Base-by-base conservation (phyloP, 2,329 filamentous ascomycete genomes). In the Knufia fluminis region DNA sequence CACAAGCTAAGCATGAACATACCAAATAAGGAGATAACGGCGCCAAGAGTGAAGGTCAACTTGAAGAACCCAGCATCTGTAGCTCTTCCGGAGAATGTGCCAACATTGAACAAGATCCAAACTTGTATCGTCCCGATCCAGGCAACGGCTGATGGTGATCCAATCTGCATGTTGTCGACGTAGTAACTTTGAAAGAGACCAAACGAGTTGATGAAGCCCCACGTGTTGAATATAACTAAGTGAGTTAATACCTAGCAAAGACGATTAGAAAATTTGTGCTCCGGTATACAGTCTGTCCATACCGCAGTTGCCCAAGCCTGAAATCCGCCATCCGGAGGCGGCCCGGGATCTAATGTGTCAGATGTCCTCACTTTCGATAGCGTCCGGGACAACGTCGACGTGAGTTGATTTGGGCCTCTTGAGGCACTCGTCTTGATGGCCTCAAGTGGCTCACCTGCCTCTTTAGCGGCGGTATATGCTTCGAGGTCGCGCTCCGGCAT, bases 111-210 rank as follows among this genome's bases (percentile, higher is more conserved):
- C 32, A 75, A 69, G 7, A 73, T 60, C 14, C 33, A 26, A 6
- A 48, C 71, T 54, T 76, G 72, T 43, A 75, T 64, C 35, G 69
- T 72, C 1, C 73, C 74, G 1, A 77, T 69, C 74, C 74, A 77
- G 0, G 73, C 72, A 8, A 76, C 72, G 26, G 72, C 69, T 0
- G 70, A 73, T 33, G 73, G 68, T 0, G 71, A 60, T 17, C 68
- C 63, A 10, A 55, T 51, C 17, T 58, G 40, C 58, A 75, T 51
- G 39, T 64, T 53, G 57, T 67, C 58, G 28, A 61, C 66, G 53
- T 79, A 80, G 60, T 74, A 73, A 2, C 70, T 70, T 52, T 80
- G 75, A 49, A 76, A 80, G 2, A 74, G 70, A 2, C 77, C 76
- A 52, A 77, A 79, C n/a, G 72, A 72, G 39, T 71, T 73, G 57